Evolutionary conservation across 129 eudicot species (phyloP).

Genomic region (Chrysanthemum lavandulifolium): DNA sequence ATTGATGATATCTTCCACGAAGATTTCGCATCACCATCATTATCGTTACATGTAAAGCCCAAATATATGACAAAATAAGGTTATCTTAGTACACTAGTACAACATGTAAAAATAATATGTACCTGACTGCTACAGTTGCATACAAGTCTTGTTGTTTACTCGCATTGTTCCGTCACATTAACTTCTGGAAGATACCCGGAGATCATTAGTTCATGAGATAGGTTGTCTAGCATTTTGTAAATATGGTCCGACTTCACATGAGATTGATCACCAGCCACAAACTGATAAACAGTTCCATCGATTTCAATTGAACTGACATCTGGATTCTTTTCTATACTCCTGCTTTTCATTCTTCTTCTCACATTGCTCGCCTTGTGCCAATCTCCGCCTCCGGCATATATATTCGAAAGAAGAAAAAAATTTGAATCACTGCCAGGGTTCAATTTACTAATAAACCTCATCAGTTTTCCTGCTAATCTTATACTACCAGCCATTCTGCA

Average conservation of each 20-base stretch:
- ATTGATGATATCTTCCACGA: no score
- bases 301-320: slow-evolving; percentile 55
- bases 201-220: slow-evolving; percentile 42
- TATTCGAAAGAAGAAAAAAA: slow-evolving; percentile 57
- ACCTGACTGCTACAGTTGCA: neutral
- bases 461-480: slow-evolving; percentile 41
- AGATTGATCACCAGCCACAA: slow-evolving; percentile 69
- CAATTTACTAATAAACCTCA: slow-evolving; percentile 32
- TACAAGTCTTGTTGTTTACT: neutral
- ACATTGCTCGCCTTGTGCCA: slow-evolving; percentile 45
- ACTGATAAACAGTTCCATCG: slow-evolving; percentile 41
- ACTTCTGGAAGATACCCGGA: slow-evolving; percentile 37
- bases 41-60: no score
- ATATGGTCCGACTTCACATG: slow-evolving; percentile 24
- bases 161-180: slow-evolving; percentile 10
- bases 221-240: slow-evolving; percentile 13
- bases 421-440: slow-evolving; percentile 49
- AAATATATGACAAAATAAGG: no score
- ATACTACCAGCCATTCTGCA: slow-evolving; percentile 44
- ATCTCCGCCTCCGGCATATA: slow-evolving; percentile 55
- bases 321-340: slow-evolving; percentile 48
- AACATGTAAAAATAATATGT: neutral
- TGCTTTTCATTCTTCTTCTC: slow-evolving; percentile 52
- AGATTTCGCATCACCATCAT: no score
- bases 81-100: no score